Evolutionary conservation across 2,329 filamentous ascomycete species (phyloP), one percentile per base, ranked within the genome.

Genomic region (Diaporthe velutina): DNA sequence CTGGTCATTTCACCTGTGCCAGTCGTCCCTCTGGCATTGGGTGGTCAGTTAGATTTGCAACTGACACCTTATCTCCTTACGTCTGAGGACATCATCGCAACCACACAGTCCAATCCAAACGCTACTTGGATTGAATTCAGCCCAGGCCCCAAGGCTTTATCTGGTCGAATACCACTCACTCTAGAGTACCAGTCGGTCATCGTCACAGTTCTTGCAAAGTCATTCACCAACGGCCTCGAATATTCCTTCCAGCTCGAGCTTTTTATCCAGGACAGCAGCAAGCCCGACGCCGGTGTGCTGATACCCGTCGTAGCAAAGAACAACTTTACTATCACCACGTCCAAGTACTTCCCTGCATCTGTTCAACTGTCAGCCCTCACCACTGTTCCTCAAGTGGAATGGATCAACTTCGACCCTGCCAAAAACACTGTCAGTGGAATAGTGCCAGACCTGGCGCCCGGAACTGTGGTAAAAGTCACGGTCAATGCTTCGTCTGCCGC

Each of bases 401-500:
- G 67, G 52, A 38, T 70, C 50, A 57, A 30, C 33, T 40, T 70
- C 7, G 50, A 70, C 54, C 6, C 25, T 8, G 17, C 50, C 12
- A 13, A 42, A 9, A 70, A 22, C 67, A 57, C 17, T 6, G 17
- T 70, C 35, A 4, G 40, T 45, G 67, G 67, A 0, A 10, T 17
- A 5, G 67, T 70, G 6, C 67, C 67, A 19, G 67, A 70, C 25
- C 25, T 57, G 17, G 7, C n/a, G 9, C 13, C 35, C 22, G 52
- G 35, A n/a, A 45, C 33, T 8, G 9, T 17, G 13, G 17, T 70
- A 13, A 42, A 12, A 7, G 3, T 70, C n/a, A 57, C 35, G 10
- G 67, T 70, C 25, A 70, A 70, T n/a, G 67, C 67, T 22, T 70
- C 50, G 1, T 70, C 67, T 45, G 38, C 67, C 15, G 50, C 28